These are phyloP conservation scores for Boletellus emodensis DNA, from an alignment of 768 basidiomycete species.

Conservation along the genomic window DNA sequence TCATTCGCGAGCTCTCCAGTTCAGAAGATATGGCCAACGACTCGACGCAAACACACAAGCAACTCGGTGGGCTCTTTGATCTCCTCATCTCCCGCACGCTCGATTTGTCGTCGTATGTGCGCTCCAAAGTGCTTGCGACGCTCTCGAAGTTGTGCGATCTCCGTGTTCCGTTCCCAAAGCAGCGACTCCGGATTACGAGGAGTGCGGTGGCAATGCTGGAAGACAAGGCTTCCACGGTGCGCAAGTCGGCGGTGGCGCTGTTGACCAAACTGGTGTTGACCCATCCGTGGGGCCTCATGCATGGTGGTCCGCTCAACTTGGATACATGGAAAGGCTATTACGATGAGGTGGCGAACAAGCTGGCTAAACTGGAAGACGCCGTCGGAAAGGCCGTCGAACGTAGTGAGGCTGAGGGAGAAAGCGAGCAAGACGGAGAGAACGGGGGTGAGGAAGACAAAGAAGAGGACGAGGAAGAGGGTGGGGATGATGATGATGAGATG, in stretches of 20 bases:
- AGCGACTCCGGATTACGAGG: conserved; percentile 69
- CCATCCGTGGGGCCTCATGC: conserved; percentile 82
- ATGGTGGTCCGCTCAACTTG: conserved; percentile 76
- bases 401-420: conserved; percentile 35
- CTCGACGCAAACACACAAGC: conserved; percentile 51
- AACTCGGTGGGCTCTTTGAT: conserved; percentile 77
- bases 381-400: conserved; percentile 61
- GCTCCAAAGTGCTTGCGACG: conserved; percentile 79
- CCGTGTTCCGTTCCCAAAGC: conserved; percentile 78
- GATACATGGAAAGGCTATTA: conserved; percentile 75
- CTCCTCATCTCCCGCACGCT: conserved; percentile 83
- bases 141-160: conserved; percentile 75
- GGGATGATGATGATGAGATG: conserved; percentile 33
- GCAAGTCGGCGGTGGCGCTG: conserved; percentile 77
- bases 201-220: conserved; percentile 78
- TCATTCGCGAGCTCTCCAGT: conserved; percentile 76
- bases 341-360: conserved; percentile 52
- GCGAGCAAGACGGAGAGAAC: conserved; percentile 31
- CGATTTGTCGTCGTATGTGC: conserved; percentile 87
- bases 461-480: conserved; percentile 39
- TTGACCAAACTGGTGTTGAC: conserved; percentile 73
- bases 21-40: conserved; percentile 47
- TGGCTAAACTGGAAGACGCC: conserved; percentile 65
- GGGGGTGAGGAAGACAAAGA: conserved; percentile 26
- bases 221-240: conserved; percentile 87